Base-by-base conservation (phyloP, 2,329 filamentous ascomycete species). In the Penicillium sp. region DNA sequence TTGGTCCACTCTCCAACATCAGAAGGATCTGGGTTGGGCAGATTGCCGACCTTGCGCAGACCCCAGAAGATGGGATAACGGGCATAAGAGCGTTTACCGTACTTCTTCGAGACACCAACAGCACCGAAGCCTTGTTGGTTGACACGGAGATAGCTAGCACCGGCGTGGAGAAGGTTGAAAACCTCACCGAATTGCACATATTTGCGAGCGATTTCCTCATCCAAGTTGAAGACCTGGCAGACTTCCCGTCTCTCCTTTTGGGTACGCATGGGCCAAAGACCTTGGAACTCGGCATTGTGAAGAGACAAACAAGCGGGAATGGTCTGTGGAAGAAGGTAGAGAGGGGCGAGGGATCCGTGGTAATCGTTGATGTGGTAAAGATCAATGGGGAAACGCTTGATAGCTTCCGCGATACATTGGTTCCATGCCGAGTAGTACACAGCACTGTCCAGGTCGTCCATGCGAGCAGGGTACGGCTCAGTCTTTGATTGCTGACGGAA, bases 341-440 rank as follows among this genome's bases (percentile, higher is more conserved):
- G 78, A 14, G 87, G 87, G 42, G 87, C 87, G 12, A 86, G 73
- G 2, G 85, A 84, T 55, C 86, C 86, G 65, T 88, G 86, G 69
- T 88, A 88, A 69, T 87, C 86, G 73, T 88, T 88, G 71, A 88
- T 87, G 69, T 88, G 86, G 72, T 88, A 88, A 12, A 88, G 72
- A 64, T 88, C 84, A 61, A 87, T 80, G 0, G 83, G 82, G 74
- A 89, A 90, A 28, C 87, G 83, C 62, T 82, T 81, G 65, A 88
- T 84, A 1, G 86, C 78, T 65, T 86, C 81, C 5, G 87, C 86
- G 62, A 90, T 88, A 72, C 87, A 89, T 71, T 86, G 84, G 64
- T 90, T 90, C 87, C 87, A 89, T 4, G 85, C 86, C 1, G 85
- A 88, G 69, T 89, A 89, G 74, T 88, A 87, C 51, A 90, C 84